Base-by-base conservation (phyloP, 176 grass and related monocot species). In the Miscanthus lutarioriparius region DNA sequence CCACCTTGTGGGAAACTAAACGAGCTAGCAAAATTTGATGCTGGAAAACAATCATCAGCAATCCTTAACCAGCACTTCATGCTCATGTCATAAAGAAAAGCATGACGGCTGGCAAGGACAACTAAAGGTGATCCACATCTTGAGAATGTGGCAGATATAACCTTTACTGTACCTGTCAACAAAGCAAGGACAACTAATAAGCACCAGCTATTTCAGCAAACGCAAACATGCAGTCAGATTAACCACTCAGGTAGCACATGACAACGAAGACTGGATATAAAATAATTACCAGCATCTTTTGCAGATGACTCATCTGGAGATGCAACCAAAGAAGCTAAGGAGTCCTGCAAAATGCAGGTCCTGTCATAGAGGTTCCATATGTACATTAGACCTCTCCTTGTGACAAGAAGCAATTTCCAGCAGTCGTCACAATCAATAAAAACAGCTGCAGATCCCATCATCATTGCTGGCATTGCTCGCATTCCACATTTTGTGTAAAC, bases 21-120 rank as follows among this genome's bases (percentile, higher is more conserved):
- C 6, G 92, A 93, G 81, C 84, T 87, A 19, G 87, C 59, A 92
- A 89, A 95, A 84, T 95, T 93, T 66, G 96, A 98, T 84, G 87
- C 91, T 56, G 92, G 89, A 85, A 93, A 98, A 68, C 89, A 93
- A 90, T 93, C 92, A 70, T 98, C 96, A 37, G 85, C 93, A 45
- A 98, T 90, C 76, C 96, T 90, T 88, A 98, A 82, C 96, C 96
- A 98, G 85, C 96, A 98, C 90, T 85, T 93, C 86, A 98, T 63
- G 82, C 27, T 88, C 67, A 91, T 88, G 65, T 93, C 92, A 88
- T 94, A 98, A 41, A 98, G 89, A 83, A 95, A 98, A 45, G 93
- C 91, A 81, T 95, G 90, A 15, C 78, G 91, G 14, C 79, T 98
- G 65, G 87, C 89, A 72, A 98, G 93, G 71, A 95, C 79, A 76